Percentiles rank a stretch among this genome's conserved stretches.
These are phyloP conservation scores for Solioccasus polychromus DNA, from an alignment of 768 basidiomycete genomes.

Conservation along the genomic window DNA sequence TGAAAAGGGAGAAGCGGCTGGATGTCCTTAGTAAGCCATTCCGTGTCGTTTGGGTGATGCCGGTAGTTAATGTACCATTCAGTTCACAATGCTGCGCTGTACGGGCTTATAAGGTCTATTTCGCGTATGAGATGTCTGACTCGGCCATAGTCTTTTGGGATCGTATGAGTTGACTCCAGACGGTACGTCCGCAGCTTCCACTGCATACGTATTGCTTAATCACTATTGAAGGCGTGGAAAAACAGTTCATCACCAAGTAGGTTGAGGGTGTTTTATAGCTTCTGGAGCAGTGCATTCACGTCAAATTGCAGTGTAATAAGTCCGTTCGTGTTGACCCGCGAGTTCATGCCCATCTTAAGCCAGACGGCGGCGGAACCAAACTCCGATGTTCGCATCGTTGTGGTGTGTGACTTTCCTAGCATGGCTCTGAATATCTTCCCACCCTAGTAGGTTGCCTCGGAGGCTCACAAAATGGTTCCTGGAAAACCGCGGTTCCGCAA, in stretches of 20 bases:
- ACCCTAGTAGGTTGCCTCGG: slow-evolving; percentile 40
- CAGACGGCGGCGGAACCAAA: slow-evolving; percentile 44
- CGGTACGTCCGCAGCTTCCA: too few species aligned
- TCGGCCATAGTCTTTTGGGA: slow-evolving; percentile 16
- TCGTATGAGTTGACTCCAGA: slow-evolving; percentile 24
- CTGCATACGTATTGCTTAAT: too few species aligned
- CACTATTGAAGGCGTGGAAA: slow-evolving; percentile 35
- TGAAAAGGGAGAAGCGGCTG: slow-evolving; percentile 47
- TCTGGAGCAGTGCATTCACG: not conserved
- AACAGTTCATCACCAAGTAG: slow-evolving; percentile 46
- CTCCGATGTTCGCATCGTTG: slow-evolving; percentile 60
- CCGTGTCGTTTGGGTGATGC: not conserved
- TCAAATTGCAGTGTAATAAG: slow-evolving; percentile 41
- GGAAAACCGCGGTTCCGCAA: slow-evolving; percentile 26
- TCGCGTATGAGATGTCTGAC: slow-evolving; percentile 9
- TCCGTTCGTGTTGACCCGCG: slow-evolving; percentile 53
- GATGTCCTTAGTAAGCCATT: slow-evolving; percentile 47
- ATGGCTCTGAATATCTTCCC: too few species aligned
- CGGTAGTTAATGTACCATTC: slow-evolving; percentile 1
- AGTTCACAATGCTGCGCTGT: slow-evolving; percentile 62
- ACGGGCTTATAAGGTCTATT: slow-evolving; percentile 9
- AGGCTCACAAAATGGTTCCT: slow-evolving; percentile 21
- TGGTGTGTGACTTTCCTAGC: slow-evolving; percentile 45
- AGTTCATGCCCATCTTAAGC: slow-evolving; percentile 50
- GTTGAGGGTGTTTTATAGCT: not conserved